Evolutionary conservation across 2,329 filamentous ascomycete genomes (phyloP).

Genomic region (Hypoxylon sp.): DNA sequence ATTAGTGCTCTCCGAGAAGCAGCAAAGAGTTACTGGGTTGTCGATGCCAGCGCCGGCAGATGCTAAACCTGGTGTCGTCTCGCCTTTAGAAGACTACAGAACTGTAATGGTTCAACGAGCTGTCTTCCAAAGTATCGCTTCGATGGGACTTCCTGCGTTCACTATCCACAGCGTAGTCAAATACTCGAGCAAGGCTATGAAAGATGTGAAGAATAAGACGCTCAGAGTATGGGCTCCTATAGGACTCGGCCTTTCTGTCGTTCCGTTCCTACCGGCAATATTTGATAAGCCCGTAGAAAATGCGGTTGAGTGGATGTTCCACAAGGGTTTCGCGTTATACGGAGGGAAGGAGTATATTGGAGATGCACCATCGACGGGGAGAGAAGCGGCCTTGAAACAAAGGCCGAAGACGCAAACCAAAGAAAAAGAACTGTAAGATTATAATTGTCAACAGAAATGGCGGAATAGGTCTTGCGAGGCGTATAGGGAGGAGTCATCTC

Average conservation of each 20-base stretch:
- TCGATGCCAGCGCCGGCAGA: conserved; percentile 53
- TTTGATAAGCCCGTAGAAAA: conserved; percentile 96
- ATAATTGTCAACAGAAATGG: conserved; percentile 9
- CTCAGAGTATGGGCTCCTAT: conserved; percentile 92
- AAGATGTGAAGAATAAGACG: conserved; percentile 80
- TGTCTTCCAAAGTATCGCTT: conserved; percentile 90
- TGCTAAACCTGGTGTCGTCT: conserved; percentile 61
- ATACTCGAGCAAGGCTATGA: conserved; percentile 90
- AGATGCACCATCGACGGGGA: conserved; percentile 67
- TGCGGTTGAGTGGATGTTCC: conserved; percentile 91
- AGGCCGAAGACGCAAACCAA: conserved; percentile 63
- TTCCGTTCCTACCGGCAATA: conserved; percentile 85
- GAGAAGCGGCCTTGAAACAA: conserved; percentile 63
- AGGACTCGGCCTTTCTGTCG: conserved; percentile 81
- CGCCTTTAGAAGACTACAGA: conserved; percentile 89
- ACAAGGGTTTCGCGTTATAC: conserved; percentile 81
- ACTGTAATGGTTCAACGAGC: conserved; percentile 92
- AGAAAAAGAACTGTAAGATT: conserved; percentile 54
- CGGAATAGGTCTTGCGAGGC: conserved; percentile 22
- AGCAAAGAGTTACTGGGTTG: conserved; percentile 66
- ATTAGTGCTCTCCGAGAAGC: conserved; percentile 66
- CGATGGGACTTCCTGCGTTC: conserved; percentile 94
- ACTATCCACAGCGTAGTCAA: conserved; percentile 94
- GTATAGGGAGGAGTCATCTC: conserved; percentile 37
- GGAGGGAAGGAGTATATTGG: conserved; percentile 75